phyloP scores from a whole-genome alignment of 2,329 filamentous ascomycete species.

The Cladosporium oxysporum region DNA sequence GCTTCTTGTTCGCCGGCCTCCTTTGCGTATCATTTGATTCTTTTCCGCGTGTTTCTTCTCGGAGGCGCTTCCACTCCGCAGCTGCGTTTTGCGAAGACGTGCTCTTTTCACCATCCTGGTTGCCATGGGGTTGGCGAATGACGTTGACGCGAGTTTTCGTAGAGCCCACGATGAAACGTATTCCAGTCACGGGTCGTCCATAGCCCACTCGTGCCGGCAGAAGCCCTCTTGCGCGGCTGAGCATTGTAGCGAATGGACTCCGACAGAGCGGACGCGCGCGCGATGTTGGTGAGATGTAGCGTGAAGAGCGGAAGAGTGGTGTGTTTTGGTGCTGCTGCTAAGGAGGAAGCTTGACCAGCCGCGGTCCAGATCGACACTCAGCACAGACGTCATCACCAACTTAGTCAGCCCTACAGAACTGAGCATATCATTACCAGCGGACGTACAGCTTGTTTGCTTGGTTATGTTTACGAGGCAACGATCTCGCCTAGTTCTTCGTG shows the following conservation, averaged over 20 bases:
- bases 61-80: neutral
- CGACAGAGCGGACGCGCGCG: neutral
- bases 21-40: neutral
- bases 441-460: neutral
- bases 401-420: neutral
- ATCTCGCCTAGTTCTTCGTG: neutral
- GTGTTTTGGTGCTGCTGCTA: neutral
- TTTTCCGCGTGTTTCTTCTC: neutral
- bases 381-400: slow-evolving; percentile 2
- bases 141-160: neutral
- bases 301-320: neutral
- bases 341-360: neutral
- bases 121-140: neutral
- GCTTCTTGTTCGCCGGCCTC: neutral
- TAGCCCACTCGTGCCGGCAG: neutral
- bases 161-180: neutral
- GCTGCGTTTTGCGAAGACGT: neutral
- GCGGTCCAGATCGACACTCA: neutral
- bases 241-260: neutral
- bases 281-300: neutral
- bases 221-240: slow-evolving; percentile 9
- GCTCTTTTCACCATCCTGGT: neutral
- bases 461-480: neutral
- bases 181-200: neutral
- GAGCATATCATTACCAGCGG: neutral